A percentile compares a stretch with the other conserved stretches of the same genome.
Evolutionary conservation across 2,329 filamentous ascomycete genomes (phyloP).

Genomic region (Penicillium brevicompactum): DNA sequence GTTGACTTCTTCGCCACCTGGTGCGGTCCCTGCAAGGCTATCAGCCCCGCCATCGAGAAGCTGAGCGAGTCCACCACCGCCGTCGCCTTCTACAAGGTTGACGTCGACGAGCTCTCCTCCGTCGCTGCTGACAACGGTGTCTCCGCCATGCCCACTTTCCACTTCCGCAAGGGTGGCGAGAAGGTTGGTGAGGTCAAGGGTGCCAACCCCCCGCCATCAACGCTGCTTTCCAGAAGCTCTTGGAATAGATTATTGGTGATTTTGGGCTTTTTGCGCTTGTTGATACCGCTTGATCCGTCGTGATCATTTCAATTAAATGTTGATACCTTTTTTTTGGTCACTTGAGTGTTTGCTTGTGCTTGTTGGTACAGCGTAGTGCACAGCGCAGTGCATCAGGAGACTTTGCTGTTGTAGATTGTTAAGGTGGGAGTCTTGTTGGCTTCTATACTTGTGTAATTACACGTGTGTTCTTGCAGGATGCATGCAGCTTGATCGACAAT

Average conservation of each 20-base stretch:
- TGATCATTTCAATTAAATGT: background rate
- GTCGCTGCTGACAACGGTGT: constrained; percentile 77
- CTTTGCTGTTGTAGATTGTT: background rate
- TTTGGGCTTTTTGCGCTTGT: constrained; percentile 6
- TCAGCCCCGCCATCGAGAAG: constrained; percentile 73
- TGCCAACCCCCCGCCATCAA: constrained; percentile 73
- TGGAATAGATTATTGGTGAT: background rate
- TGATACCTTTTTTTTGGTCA: background rate
- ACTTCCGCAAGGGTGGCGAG: constrained; percentile 78
- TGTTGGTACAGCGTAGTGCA: background rate
- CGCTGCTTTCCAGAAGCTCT: constrained; percentile 32
- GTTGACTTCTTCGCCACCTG: constrained; percentile 87
- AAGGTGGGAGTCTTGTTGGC: too few relatives aligned
- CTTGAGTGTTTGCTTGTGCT: background rate
- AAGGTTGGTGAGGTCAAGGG: constrained; percentile 70
- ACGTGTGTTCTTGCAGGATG: background rate
- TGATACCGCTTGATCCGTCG: background rate
- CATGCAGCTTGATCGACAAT: background rate
- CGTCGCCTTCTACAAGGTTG: constrained; percentile 82
- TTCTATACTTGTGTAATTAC: too few relatives aligned
- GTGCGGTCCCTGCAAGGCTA: constrained; percentile 95
- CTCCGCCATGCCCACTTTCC: constrained; percentile 90
- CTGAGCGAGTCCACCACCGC: constrained; percentile 60
- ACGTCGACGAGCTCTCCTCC: constrained; percentile 79
- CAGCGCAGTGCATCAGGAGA: background rate